Evolutionary conservation across 1,284 basidiomycete genomes (phyloP).

Genomic region (Ganoderma sinense): DNA sequence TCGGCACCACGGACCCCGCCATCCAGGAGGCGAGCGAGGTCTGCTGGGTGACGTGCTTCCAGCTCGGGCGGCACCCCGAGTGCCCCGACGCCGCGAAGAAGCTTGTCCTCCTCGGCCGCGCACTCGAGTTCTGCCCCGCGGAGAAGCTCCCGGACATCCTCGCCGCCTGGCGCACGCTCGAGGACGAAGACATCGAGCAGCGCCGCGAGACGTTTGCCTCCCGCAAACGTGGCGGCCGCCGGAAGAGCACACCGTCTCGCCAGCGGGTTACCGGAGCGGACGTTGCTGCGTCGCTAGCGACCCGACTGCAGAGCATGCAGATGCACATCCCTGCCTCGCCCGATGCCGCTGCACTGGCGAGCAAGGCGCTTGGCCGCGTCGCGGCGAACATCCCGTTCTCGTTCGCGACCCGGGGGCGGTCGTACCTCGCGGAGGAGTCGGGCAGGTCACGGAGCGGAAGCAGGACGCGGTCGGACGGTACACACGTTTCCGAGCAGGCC

Average conservation of each 20-base stretch:
- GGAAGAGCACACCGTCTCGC: conserved; percentile 23
- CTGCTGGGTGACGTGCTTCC: conserved; percentile 88
- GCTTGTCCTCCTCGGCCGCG: conserved; percentile 78
- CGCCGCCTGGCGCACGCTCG: conserved; percentile 72
- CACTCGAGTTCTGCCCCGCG: conserved; percentile 87
- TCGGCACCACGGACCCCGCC: conserved; percentile 51
- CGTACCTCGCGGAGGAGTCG: conserved; percentile 50
- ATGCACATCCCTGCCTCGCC: conserved; percentile 69
- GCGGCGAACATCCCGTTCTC: conserved; percentile 81
- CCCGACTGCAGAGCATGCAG: conserved; percentile 54
- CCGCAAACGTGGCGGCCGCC: conserved; percentile 24
- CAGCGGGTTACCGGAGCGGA: conserved; percentile 20
- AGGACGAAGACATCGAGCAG: conserved; percentile 64
- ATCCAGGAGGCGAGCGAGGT: conserved; percentile 75
- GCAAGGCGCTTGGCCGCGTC: conserved; percentile 75
- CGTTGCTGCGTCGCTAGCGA: conserved; percentile 60
- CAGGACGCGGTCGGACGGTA: conserved; percentile 51
- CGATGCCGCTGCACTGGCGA: conserved; percentile 77
- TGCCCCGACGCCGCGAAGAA: conserved; percentile 75
- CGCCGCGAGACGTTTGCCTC: conserved; percentile 42
- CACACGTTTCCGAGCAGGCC: conserved; percentile 76
- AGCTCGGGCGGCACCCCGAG: conserved; percentile 83
- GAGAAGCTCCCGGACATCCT: conserved; percentile 81
- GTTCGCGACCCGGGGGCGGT: conserved; percentile 56
- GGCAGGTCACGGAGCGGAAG: conserved; percentile 50